Conservation (phyloP, 345 rosid species). For the Rhizophora mangle region DNA sequence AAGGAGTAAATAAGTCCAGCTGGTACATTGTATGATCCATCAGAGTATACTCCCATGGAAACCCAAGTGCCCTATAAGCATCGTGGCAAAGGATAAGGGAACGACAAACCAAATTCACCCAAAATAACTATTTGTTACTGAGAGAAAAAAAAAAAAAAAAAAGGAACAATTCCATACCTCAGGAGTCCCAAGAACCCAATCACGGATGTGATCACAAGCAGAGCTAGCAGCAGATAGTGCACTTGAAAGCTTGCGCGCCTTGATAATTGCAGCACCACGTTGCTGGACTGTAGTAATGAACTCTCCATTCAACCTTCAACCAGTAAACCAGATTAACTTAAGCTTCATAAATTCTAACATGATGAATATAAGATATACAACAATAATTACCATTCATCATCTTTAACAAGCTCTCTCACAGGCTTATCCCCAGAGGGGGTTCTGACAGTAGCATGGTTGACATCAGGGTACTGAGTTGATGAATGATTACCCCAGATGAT, state of each 20-base stretch:
- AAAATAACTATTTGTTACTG: neutral
- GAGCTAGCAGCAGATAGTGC: conserved; percentile 98
- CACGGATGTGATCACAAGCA: conserved; percentile 98
- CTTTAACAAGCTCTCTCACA: conserved; percentile 78
- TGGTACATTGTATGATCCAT: conserved; percentile 95
- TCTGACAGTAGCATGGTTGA: conserved; percentile 86
- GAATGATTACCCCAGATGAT: conserved; percentile 99
- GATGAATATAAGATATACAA: neutral
- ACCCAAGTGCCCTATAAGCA: conserved; percentile 79
- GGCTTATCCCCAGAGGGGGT: conserved; percentile 73
- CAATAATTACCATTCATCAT: conserved; percentile 64
- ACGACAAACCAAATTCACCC: neutral
- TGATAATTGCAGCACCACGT: conserved; percentile 99
- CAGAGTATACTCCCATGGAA: conserved; percentile 98
- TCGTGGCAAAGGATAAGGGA: neutral
- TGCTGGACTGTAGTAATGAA: conserved; percentile 91
- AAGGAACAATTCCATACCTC: conserved; percentile 42
- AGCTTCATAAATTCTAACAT: too few species aligned
- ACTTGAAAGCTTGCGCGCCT: conserved; percentile 93
- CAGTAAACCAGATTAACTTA: neutral
- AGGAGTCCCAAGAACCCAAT: conserved; percentile 99
- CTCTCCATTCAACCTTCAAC: conserved; percentile 73
- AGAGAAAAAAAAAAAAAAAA: too few species aligned
- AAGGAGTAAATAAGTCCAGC: conserved; percentile 95
- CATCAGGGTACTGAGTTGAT: conserved; percentile 96